phyloP scores from a whole-genome alignment of 306 rosid genomes.

The Trifolium dubium region DNA sequence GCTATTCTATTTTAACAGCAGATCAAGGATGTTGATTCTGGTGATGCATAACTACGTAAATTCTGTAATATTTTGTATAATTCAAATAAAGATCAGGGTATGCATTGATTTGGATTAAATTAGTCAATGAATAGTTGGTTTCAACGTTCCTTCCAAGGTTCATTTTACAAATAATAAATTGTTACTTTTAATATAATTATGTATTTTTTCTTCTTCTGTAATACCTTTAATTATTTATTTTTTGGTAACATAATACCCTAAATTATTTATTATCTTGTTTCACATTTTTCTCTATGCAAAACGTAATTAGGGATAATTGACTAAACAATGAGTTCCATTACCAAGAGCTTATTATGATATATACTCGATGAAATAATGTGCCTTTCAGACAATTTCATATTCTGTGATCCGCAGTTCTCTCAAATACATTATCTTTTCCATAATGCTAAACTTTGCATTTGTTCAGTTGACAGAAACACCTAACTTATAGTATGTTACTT shows the following conservation, averaged over 20 bases:
- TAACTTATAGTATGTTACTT: no score
- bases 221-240: no score
- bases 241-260: no score
- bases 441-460: neutral
- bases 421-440: neutral
- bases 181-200: no score
- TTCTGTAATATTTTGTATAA: neutral
- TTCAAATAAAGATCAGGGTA: neutral
- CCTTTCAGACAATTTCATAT: neutral
- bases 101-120: neutral
- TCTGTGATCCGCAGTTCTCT: neutral
- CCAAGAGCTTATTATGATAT: no score
- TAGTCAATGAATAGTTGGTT: constrained; percentile 9
- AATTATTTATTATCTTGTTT: no score
- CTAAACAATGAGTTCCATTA: no score
- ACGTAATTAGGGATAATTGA: no score
- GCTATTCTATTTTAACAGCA: constrained; percentile 20
- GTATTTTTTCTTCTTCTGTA: no score
- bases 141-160: neutral
- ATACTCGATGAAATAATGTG: no score
- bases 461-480: neutral
- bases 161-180: no score
- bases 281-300: no score
- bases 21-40: constrained; percentile 15
- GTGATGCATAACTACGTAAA: neutral